Percentiles rank a stretch among this genome's conserved stretches.
Conservation (phyloP, 2,329 filamentous ascomycete species). For the Phaeoacremonium minimum region DNA sequence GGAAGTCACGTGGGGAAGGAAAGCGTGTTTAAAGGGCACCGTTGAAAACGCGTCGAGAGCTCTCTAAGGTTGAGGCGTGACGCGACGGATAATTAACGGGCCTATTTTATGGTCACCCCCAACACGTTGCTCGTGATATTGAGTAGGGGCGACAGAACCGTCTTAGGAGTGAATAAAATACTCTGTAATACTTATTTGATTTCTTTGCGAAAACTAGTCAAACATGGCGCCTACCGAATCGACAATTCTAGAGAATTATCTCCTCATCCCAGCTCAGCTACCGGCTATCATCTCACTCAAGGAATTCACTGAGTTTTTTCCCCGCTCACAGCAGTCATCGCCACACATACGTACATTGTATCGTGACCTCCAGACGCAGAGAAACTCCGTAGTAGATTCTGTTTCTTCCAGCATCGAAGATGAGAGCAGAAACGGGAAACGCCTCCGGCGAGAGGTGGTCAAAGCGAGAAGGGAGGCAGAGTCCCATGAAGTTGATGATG, state of each 20-base stretch:
- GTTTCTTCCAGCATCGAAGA: conserved; percentile 61
- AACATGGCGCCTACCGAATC: conserved; percentile 71
- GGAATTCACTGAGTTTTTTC: conserved; percentile 75
- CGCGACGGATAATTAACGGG: no score
- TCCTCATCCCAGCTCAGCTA: conserved; percentile 71
- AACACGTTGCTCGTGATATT: no score
- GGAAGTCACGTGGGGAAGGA: conserved; percentile 5
- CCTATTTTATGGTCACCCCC: no score
- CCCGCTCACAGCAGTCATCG: conserved; percentile 58
- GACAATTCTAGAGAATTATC: conserved; percentile 71
- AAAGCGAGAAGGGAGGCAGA: conserved; percentile 48
- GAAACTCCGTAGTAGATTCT: conserved; percentile 62
- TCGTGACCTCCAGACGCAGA: conserved; percentile 72
- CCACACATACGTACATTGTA: conserved; percentile 69
- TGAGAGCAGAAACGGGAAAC: conserved; percentile 59
- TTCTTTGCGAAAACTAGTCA: no score
- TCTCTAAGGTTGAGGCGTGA: no score
- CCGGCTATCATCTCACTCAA: conserved; percentile 68
- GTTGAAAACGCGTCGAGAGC: no score
- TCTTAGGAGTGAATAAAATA: no score
- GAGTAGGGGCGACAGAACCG: no score
- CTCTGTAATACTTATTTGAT: no score
- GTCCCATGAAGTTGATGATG: conserved; percentile 53
- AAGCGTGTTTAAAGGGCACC: no score
- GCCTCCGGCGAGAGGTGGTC: conserved; percentile 53